These are phyloP conservation scores for Chlorella sp. DNA, from an alignment of 139 green algal species.

Conservation along the genomic window DNA sequence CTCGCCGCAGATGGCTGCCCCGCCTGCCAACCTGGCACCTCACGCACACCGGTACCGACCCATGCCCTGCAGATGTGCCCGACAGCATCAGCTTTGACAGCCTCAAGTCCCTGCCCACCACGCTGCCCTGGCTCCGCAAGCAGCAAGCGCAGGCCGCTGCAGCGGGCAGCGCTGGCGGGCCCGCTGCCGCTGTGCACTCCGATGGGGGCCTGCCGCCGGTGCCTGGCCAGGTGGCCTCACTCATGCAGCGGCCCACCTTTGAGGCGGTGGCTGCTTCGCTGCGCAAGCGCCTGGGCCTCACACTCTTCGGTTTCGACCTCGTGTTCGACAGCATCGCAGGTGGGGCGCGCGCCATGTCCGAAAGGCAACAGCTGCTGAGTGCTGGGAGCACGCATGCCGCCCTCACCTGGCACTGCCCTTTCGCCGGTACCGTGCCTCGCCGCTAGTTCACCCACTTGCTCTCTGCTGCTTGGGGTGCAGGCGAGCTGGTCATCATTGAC, in stretches of 20 bases:
- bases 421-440: too few relatives aligned
- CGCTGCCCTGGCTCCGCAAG: slow-evolving; percentile 45
- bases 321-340: slow-evolving; percentile 51
- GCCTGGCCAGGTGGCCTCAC: background rate
- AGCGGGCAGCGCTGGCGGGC: background rate
- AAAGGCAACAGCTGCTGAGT: too few relatives aligned
- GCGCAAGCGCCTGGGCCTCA: slow-evolving; percentile 58
- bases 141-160: slow-evolving; percentile 3
- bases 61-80: slow-evolving; percentile 9
- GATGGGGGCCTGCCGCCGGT: background rate
- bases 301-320: slow-evolving; percentile 81
- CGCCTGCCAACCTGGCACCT: too few relatives aligned
- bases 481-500: slow-evolving; percentile 65
- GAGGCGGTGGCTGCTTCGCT: slow-evolving; percentile 51
- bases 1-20: too few relatives aligned
- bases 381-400: too few relatives aligned
- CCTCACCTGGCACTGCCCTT: too few relatives aligned
- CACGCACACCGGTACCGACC: too few relatives aligned
- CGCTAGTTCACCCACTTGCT: too few relatives aligned
- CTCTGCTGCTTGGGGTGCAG: slow-evolving; percentile 38
- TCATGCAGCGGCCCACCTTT: slow-evolving; percentile 43
- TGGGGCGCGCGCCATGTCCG: slow-evolving; percentile 24
- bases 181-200: background rate
- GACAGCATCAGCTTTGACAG: slow-evolving; percentile 67
- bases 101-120: slow-evolving; percentile 67